Percentiles rank a stretch among this genome's conserved stretches.
These are phyloP conservation scores for Phaeoacremonium minimum DNA, from an alignment of 2,329 filamentous ascomycete genomes.

Conservation along the genomic window DNA sequence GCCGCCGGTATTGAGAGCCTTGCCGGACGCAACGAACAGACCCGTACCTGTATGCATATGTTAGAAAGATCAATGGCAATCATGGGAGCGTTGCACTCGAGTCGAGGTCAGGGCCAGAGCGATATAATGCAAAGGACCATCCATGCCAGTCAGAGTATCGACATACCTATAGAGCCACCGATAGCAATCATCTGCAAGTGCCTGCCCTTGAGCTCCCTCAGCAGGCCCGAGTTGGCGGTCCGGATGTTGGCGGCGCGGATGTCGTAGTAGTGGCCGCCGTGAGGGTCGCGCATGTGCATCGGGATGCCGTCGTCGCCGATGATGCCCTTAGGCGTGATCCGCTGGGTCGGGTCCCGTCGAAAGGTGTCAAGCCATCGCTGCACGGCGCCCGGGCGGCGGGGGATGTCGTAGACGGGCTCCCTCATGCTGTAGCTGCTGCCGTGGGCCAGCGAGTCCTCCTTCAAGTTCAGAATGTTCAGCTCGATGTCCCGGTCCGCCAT, in stretches of 20 bases:
- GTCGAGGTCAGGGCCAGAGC: no score
- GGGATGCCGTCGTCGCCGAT: conserved; percentile 10
- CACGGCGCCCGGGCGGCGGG: conserved; percentile 20
- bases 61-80: no score
- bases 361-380: conserved; percentile 56
- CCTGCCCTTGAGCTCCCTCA: conserved; percentile 72
- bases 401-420: conserved; percentile 39
- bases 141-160: conserved; percentile 1
- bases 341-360: conserved; percentile 52
- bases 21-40: conserved; percentile 80
- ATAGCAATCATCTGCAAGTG: conserved; percentile 98
- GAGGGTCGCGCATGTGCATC: conserved; percentile 22
- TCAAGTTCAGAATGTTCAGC: conserved; percentile 54
- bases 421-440: conserved; percentile 49
- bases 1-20: conserved; percentile 66
- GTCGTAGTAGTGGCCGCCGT: conserved; percentile 48
- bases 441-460: conserved; percentile 50
- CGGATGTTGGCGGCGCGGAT: conserved; percentile 60
- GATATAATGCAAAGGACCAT: no score
- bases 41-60: no score
- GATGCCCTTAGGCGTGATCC: conserved; percentile 42
- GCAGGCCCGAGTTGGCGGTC: conserved; percentile 71
- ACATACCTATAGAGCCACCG: conserved; percentile 76
- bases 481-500: conserved; percentile 36
- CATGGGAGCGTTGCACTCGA: no score